Conservation (phyloP, 2,329 filamentous ascomycete genomes). For the Knoxdaviesia proteae region DNA sequence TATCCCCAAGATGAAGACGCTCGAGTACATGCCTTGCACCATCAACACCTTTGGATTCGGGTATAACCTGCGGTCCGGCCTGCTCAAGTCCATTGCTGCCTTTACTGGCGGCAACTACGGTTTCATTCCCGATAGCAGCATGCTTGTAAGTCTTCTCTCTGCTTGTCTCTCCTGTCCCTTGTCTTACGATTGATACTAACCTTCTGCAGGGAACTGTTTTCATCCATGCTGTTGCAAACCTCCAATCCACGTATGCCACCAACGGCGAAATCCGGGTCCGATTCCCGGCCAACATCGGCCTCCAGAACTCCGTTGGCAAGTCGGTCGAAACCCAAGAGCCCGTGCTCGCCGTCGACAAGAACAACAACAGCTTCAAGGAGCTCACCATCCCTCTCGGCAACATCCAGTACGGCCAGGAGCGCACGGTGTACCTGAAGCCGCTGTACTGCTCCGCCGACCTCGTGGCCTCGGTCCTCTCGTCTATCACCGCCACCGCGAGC, state of each 20-base stretch:
- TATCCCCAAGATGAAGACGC: slow-evolving; percentile 26
- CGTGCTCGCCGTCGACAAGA: neutral
- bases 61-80: slow-evolving; percentile 23
- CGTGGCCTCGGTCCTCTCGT: neutral
- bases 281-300: slow-evolving; percentile 10
- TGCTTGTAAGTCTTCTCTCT: slow-evolving; percentile 22
- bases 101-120: slow-evolving; percentile 34
- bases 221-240: slow-evolving; percentile 37
- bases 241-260: slow-evolving; percentile 35
- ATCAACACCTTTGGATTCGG: slow-evolving; percentile 34
- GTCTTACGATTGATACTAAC: neutral
- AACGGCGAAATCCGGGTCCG: slow-evolving; percentile 21
- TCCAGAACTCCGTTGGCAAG: slow-evolving; percentile 17
- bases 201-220: slow-evolving; percentile 30
- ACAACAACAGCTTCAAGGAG: slow-evolving; percentile 6
- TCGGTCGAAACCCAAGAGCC: slow-evolving; percentile 16
- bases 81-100: slow-evolving; percentile 40
- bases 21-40: slow-evolving; percentile 18
- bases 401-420: slow-evolving; percentile 38
- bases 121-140: slow-evolving; percentile 40
- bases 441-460: slow-evolving; percentile 3
- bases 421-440: slow-evolving; percentile 28
- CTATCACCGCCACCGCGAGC: neutral
- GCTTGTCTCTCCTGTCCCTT: neutral
- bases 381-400: slow-evolving; percentile 25